Evolutionary conservation across 2,329 filamentous ascomycete species (phyloP), one percentile per base, ranked within the genome.

Genomic region (Sporothrix euskadiensis): DNA sequence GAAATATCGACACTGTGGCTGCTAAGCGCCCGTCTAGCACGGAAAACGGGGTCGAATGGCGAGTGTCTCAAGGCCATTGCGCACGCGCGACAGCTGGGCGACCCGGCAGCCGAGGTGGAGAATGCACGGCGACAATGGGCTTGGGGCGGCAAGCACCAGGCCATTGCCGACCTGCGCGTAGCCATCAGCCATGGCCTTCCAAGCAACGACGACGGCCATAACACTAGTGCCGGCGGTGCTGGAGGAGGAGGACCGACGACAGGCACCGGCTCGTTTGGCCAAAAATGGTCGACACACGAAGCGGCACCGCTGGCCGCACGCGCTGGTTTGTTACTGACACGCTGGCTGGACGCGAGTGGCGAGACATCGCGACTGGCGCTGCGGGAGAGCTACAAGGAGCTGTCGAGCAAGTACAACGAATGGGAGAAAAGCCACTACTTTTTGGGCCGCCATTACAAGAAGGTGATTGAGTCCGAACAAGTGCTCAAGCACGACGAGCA

Each of bases 341-440:
- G 98, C 80, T 99, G 97, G 97, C 90, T 98, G 39, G 97, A 98
- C 79, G 91, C 88, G 73, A 93, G 95, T n/a, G 96, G 96, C 5
- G 95, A 98, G 81, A 97, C 94, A 1, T 92, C 97, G 78, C 92
- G 93, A 4, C 88, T 89, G 61, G 90, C 92, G 4, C 87, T 98
- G 76, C 89, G 93, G 63, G 87, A 90, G 71, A 93, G 93, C 79
- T 99, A 98, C 78, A 91, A 94, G 75, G 88, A 92, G 76, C 94
- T 94, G 0, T 89, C 92, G n/a, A 90, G 88, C 79, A 90, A 88
- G 0, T 84, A 86, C 77, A 83, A 85, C 5, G 89, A 89, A 70
- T 99, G 95, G 94, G 96, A 99, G 80, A 98, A 98, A 81, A 94
- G 94, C 0, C 95, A 98, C 80, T 99, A 98, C 81, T 97, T 98